Conservation (phyloP, 768 basidiomycete species). For the Boletus insuetus region DNA sequence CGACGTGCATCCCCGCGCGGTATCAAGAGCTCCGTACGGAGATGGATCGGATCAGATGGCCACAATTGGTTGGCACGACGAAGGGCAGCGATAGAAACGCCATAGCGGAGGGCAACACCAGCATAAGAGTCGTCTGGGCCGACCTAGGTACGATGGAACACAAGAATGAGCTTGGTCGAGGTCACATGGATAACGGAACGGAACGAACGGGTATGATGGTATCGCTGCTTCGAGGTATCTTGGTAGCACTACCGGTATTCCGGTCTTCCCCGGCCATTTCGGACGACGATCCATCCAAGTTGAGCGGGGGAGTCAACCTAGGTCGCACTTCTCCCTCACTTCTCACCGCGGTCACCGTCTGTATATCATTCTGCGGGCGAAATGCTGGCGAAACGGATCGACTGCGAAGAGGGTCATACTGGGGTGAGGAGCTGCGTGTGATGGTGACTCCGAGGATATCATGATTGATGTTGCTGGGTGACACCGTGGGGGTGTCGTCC, state of each 20-base stretch:
- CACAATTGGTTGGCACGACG: slow-evolving; percentile 90
- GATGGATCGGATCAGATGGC: slow-evolving; percentile 89
- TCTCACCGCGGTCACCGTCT: neutral
- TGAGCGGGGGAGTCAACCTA: slow-evolving; percentile 1
- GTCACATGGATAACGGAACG: neutral
- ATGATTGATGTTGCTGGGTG: neutral
- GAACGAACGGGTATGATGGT: slow-evolving; percentile 17
- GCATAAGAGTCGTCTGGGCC: slow-evolving; percentile 74
- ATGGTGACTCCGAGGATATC: neutral
- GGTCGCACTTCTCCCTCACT: slow-evolving; percentile 3
- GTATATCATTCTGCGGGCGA: neutral
- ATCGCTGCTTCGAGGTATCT: neutral
- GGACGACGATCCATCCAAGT: neutral
- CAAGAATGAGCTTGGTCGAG: neutral
- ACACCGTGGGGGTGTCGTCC: neutral
- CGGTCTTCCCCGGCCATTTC: neutral
- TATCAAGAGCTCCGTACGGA: slow-evolving; percentile 79
- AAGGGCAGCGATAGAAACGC: slow-evolving; percentile 77
- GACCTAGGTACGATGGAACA: slow-evolving; percentile 44
- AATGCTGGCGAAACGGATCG: slow-evolving; percentile 6
- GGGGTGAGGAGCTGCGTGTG: neutral
- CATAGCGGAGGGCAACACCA: slow-evolving; percentile 87
- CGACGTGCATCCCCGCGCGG: slow-evolving; percentile 37
- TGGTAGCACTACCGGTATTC: neutral
- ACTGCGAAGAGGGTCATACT: slow-evolving; percentile 17